Percentiles rank a stretch among this genome's conserved stretches.
These are phyloP conservation scores for Phytophthora gonapodyides DNA, from an alignment of 352 stramenopile species.

Conservation along the genomic window DNA sequence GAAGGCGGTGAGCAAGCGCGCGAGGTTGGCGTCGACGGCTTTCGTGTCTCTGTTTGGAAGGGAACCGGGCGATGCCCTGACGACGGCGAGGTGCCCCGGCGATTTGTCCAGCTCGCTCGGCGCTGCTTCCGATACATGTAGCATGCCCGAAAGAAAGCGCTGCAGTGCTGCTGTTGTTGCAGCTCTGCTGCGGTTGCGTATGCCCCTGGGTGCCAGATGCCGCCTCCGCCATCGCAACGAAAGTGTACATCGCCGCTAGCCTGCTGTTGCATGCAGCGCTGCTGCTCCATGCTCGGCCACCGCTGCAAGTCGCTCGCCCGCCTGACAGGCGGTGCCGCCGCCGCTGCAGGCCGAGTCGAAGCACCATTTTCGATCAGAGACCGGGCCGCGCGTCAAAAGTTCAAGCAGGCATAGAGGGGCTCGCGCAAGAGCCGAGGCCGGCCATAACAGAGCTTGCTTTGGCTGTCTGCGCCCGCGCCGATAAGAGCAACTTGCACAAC, in stretches of 20 bases:
- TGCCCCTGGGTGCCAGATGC: too few relatives aligned
- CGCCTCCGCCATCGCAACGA: too few relatives aligned
- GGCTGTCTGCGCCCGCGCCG: conserved; percentile 3
- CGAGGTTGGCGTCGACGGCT: conserved; percentile 15
- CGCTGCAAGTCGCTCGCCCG: background rate
- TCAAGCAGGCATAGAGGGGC: conserved; percentile 27
- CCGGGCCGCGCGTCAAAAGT: conserved; percentile 17
- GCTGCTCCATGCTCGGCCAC: background rate
- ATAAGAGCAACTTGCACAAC: background rate
- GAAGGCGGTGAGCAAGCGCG: conserved; percentile 21
- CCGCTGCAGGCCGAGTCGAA: conserved; percentile 10
- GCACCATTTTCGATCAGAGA: conserved; percentile 24
- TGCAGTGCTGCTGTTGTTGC: too few relatives aligned
- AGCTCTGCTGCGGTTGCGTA: too few relatives aligned
- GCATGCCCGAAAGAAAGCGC: background rate
- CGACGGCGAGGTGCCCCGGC: conserved; percentile 15
- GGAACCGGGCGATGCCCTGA: conserved; percentile 22
- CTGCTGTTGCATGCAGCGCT: background rate
- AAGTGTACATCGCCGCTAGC: conserved; percentile 16
- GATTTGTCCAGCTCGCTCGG: conserved; percentile 26
- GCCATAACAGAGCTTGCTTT: conserved; percentile 6
- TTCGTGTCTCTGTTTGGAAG: conserved; percentile 29
- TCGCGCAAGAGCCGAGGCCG: conserved; percentile 15
- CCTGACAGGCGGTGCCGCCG: conserved; percentile 13
- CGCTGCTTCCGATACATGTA: conserved; percentile 12